Evolutionary conservation across 1,284 basidiomycete genomes (phyloP).

Genomic region (Amylostereum areolatum): DNA sequence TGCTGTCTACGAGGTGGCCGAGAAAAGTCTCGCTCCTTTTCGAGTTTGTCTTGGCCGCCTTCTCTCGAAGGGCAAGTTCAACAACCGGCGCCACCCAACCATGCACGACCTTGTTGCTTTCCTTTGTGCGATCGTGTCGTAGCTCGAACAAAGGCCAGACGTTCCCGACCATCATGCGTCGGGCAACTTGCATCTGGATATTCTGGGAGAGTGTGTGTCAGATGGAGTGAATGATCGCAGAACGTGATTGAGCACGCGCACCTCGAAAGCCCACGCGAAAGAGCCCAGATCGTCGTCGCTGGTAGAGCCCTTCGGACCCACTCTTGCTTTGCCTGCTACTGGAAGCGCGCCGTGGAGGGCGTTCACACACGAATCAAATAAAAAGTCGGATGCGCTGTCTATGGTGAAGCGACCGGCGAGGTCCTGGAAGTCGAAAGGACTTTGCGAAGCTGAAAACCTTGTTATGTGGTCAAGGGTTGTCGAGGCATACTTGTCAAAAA

Average conservation of each 20-base stretch:
- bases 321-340: constrained; percentile 32
- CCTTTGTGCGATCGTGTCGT: constrained; percentile 48
- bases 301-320: constrained; percentile 55
- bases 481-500: constrained; percentile 52
- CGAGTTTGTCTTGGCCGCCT: constrained; percentile 31
- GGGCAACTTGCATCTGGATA: constrained; percentile 50
- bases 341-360: constrained; percentile 46
- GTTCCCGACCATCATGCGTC: constrained; percentile 47
- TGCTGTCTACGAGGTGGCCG: constrained; percentile 59
- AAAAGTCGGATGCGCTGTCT: constrained; percentile 64
- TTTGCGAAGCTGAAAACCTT: constrained; percentile 25
- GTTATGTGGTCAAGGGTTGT: constrained; percentile 46
- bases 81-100: constrained; percentile 62
- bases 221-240: no score
- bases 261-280: constrained; percentile 25
- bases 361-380: constrained; percentile 58
- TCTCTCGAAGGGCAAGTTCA: constrained; percentile 41
- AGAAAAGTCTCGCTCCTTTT: constrained; percentile 51
- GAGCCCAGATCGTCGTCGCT: constrained; percentile 55
- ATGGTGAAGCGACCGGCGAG: constrained; percentile 64
- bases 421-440: constrained; percentile 59
- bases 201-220: constrained; percentile 12
- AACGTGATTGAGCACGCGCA: no score
- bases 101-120: constrained; percentile 46
- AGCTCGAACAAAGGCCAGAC: constrained; percentile 68